A percentile compares a stretch with the other conserved stretches of the same genome.
Conservation (phyloP, 2,329 filamentous ascomycete species). For the Coniochaeta sp. region DNA sequence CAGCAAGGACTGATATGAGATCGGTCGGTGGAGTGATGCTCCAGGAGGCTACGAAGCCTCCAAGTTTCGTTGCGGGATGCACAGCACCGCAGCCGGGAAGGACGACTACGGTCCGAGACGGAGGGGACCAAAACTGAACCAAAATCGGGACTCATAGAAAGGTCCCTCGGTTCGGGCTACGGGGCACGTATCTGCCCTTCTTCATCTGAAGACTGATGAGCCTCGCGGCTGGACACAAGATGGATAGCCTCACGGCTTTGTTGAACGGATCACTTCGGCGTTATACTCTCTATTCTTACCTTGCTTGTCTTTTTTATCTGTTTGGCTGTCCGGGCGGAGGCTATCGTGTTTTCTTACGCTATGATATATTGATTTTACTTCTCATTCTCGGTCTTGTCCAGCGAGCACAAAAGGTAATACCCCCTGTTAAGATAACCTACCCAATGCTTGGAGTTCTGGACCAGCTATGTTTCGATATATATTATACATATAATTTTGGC, state of each 20-base stretch:
- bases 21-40: not conserved
- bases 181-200: no score
- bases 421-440: not conserved
- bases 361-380: not conserved
- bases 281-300: slow-evolving; percentile 4
- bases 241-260: slow-evolving; percentile 27
- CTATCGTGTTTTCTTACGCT: not conserved
- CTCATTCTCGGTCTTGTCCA: not conserved
- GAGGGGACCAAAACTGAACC: no score
- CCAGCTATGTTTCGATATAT: not conserved
- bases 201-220: slow-evolving; percentile 19
- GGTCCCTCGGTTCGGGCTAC: no score
- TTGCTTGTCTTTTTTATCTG: slow-evolving; percentile 1
- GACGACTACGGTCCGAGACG: not conserved
- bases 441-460: not conserved
- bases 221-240: slow-evolving; percentile 30
- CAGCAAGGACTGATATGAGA: slow-evolving; percentile 4
- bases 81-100: slow-evolving; percentile 5
- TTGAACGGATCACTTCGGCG: slow-evolving; percentile 10
- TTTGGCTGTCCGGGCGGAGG: not conserved
- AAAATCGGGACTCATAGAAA: no score
- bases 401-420: slow-evolving; percentile 1
- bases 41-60: not conserved
- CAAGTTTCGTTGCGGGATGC: slow-evolving; percentile 5
- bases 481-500: no score